A percentile compares a stretch with the other conserved stretches of the same genome.
Evolutionary conservation across 2,329 filamentous ascomycete genomes (phyloP).

Genomic region (Amphichorda felina): DNA sequence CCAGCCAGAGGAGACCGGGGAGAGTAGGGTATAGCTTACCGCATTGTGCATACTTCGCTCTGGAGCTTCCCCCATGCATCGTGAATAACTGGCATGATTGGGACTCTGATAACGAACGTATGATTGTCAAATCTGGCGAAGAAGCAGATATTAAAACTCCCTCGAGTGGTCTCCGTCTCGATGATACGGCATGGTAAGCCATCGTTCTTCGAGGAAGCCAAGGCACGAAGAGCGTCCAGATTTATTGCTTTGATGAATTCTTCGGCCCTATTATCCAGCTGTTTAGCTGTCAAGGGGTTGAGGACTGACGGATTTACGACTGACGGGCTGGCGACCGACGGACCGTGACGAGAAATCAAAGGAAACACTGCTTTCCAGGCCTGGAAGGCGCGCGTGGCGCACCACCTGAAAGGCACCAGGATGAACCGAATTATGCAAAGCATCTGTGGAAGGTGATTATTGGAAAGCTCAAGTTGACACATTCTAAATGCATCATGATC

Average conservation of each 20-base stretch:
- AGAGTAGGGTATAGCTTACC: background rate
- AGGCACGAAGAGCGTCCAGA: background rate
- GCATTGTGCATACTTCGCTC: background rate
- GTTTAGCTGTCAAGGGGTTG: background rate
- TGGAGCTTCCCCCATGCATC: background rate
- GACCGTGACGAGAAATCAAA: background rate
- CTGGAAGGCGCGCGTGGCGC: background rate
- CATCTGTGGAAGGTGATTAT: too few species aligned
- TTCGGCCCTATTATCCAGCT: background rate
- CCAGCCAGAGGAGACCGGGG: background rate
- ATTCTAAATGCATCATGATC: too few species aligned
- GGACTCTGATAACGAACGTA: background rate
- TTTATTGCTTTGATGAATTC: background rate
- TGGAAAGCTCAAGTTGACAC: too few species aligned
- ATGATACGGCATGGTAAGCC: background rate
- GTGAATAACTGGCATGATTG: background rate
- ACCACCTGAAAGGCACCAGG: too few species aligned
- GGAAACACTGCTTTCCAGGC: background rate
- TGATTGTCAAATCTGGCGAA: background rate
- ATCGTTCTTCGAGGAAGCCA: background rate
- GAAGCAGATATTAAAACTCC: background rate
- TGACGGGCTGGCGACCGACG: background rate
- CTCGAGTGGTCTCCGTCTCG: background rate
- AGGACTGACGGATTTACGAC: background rate
- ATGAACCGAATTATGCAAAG: too few species aligned